These are phyloP conservation scores for Ochetophila trinervis DNA, from an alignment of 306 rosid species.

Conservation along the genomic window DNA sequence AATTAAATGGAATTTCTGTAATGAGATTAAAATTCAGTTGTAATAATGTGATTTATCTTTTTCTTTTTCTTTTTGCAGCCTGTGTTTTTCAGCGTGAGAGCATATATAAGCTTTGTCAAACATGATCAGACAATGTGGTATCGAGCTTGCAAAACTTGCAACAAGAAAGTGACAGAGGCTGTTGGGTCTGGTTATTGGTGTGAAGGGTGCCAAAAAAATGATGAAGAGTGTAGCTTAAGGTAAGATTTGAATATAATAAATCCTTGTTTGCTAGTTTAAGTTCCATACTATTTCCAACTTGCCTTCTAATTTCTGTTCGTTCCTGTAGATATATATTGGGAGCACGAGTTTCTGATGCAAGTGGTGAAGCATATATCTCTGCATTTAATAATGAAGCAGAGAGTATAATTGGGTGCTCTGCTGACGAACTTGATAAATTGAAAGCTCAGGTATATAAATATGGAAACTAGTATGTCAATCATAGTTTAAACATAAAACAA, in stretches of 20 bases:
- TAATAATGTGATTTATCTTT: not conserved
- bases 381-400: slow-evolving; percentile 77
- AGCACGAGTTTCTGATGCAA: slow-evolving; percentile 53
- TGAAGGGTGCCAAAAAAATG: slow-evolving; percentile 82
- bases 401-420: slow-evolving; percentile 74
- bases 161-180: slow-evolving; percentile 79
- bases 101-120: slow-evolving; percentile 54
- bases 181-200: slow-evolving; percentile 82
- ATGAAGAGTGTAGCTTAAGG: slow-evolving; percentile 71
- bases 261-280: not conserved
- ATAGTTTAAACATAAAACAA: not conserved
- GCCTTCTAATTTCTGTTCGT: not conserved
- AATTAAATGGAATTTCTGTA: not conserved
- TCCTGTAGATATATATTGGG: slow-evolving; percentile 57
- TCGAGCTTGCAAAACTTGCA: slow-evolving; percentile 84
- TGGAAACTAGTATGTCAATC: not conserved
- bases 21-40: not conserved
- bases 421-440: slow-evolving; percentile 65
- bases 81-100: slow-evolving; percentile 63
- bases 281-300: not conserved
- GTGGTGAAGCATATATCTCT: slow-evolving; percentile 60
- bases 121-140: slow-evolving; percentile 95
- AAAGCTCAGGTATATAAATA: slow-evolving; percentile 52
- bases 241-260: slow-evolving; percentile 10
- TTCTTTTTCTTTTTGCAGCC: slow-evolving; percentile 47